Evolutionary conservation across 306 rosid genomes (phyloP), one percentile per base, ranked within the genome.

Genomic region (Styphnolobium japonicum): DNA sequence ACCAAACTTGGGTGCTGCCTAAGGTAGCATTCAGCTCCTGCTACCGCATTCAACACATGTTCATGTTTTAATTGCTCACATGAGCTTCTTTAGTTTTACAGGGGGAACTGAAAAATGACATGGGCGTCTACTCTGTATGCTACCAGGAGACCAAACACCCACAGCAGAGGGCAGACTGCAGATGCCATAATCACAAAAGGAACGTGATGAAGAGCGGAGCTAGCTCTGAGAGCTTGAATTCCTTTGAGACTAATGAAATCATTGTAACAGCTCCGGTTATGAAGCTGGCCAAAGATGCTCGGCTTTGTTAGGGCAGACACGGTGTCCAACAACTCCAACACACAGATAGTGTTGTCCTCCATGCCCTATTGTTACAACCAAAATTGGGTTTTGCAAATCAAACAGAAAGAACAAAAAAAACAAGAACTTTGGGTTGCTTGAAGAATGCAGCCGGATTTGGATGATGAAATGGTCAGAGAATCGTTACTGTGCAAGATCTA

Each of bases 351-450:
- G 25, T 5, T 27, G 36, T 67, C 45, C 65, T 67, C 45, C 64
- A 64, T 31, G 78, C 67, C 27, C 76, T 68, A 58, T 37, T 15
- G 36, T 76, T 70, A 58, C 67, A 58, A 68, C 22, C 77, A 76
- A 82, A 76, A 48, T 31, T 69, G 81, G 67, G 60, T 25, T 46
- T 75, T 49, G 67, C 67, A 76, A 69, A 37, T 58, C 6, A 68
- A 76, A 74, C 68, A 27, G 73, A 29, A 69, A 49, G 12, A 67
- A 67, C 8, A 67, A 45, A 23, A 46, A 46, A 66, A 60, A 78
- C 76, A 78, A 49, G 14, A 14, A 49, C n/a, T 12, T 19, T 57
- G 61, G 64, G 23, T 60, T 68, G 45, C 72, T 12, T 36, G 22
- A 70, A 57, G 57, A 45, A 11, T 36, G 64, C 29, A 67, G 77